Evolutionary conservation across 2,329 filamentous ascomycete genomes (phyloP).

Genomic region (Hypomyces perniciosus): DNA sequence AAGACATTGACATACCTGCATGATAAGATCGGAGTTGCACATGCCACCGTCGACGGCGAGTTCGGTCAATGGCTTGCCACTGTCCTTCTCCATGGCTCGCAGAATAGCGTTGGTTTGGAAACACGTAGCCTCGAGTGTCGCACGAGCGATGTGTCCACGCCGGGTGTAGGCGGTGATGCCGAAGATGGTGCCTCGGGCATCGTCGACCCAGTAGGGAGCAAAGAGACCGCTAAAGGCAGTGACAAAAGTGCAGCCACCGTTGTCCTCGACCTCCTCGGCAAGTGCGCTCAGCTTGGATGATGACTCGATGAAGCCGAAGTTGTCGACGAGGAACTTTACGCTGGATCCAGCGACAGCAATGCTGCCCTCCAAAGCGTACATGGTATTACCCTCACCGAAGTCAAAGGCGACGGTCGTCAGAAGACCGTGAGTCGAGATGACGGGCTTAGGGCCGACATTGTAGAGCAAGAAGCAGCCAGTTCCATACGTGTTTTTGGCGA

Average conservation of each 20-base stretch:
- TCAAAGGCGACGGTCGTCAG: conserved; percentile 74
- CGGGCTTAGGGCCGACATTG: conserved; percentile 73
- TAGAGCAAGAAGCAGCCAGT: conserved; percentile 82
- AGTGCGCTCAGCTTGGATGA: conserved; percentile 40
- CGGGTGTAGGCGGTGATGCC: conserved; percentile 73
- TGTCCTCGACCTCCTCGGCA: conserved; percentile 53
- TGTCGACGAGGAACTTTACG: conserved; percentile 61
- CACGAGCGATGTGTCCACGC: conserved; percentile 70
- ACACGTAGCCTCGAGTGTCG: conserved; percentile 74
- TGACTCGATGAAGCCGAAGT: conserved; percentile 48
- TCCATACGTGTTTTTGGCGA: conserved; percentile 81
- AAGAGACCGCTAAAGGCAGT: conserved; percentile 78
- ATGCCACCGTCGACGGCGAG: conserved; percentile 81
- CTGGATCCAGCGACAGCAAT: conserved; percentile 72
- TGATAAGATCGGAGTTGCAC: conserved; percentile 73
- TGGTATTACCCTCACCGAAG: conserved; percentile 59
- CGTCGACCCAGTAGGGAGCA: conserved; percentile 80
- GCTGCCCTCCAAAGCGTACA: conserved; percentile 72
- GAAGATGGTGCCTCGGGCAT: conserved; percentile 73
- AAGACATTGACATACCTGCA: conserved; percentile 47
- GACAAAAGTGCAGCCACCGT: conserved; percentile 70
- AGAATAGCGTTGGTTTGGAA: conserved; percentile 80
- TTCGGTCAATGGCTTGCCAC: conserved; percentile 63
- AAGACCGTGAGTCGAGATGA: conserved; percentile 71
- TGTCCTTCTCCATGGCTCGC: conserved; percentile 75